Conservation (phyloP, 208 protist species). For the Naegleria gruberi region DNA sequence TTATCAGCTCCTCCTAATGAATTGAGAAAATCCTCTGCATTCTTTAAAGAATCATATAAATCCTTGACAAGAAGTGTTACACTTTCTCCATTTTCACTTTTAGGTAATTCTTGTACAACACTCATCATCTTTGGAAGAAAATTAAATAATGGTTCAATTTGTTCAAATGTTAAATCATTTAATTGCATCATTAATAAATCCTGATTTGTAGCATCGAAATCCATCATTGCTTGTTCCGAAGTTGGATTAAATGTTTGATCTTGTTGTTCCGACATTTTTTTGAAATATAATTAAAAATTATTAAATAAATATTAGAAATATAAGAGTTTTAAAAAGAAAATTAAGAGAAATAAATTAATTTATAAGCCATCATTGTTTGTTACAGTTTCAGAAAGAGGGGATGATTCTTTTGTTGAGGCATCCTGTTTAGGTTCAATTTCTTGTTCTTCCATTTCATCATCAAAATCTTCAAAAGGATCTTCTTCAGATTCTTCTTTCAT, state of each 20-base stretch:
- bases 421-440: neutral
- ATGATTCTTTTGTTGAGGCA: neutral
- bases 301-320: too few species aligned
- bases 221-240: too few species aligned
- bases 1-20: neutral
- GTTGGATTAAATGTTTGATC: too few species aligned
- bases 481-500: neutral
- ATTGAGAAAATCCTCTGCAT: neutral
- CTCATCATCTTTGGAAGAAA: neutral
- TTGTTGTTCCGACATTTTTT: too few species aligned
- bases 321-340: too few species aligned
- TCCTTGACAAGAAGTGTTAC: neutral
- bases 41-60: neutral
- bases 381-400: neutral
- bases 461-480: neutral
- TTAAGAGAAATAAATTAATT: too few species aligned
- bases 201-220: too few species aligned
- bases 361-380: neutral
- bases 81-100: neutral
- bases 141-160: neutral
- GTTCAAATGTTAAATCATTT: neutral
- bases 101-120: neutral
- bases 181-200: too few species aligned
- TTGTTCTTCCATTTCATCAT: constrained; percentile 4
- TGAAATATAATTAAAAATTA: too few species aligned